Conservation (phyloP, 768 basidiomycete species). For the Lenzites betulinus region DNA sequence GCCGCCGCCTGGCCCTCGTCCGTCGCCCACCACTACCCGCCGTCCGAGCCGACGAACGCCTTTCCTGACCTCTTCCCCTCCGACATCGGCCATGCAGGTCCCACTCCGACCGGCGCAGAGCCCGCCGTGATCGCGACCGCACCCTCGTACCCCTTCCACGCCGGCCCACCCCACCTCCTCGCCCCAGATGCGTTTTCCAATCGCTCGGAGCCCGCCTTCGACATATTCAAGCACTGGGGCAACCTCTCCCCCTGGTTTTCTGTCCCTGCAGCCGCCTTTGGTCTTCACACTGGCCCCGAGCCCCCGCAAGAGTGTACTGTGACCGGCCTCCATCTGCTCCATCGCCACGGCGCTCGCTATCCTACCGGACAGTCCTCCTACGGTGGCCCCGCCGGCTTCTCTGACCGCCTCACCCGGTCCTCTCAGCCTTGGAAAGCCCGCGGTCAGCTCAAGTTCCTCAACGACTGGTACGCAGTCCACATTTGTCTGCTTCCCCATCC, state of each 20-base stretch:
- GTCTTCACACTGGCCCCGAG: constrained; percentile 69
- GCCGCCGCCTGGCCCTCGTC: constrained; percentile 81
- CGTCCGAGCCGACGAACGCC: constrained; percentile 70
- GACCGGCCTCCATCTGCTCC: constrained; percentile 76
- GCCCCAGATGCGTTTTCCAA: constrained; percentile 35
- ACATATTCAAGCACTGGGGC: constrained; percentile 79
- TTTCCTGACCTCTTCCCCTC: constrained; percentile 76
- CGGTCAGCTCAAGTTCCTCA: constrained; percentile 73
- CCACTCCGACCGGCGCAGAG: constrained; percentile 80
- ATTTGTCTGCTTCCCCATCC: not conserved
- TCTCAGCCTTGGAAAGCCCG: constrained; percentile 63
- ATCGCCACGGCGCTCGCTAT: constrained; percentile 78
- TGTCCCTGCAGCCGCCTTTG: constrained; percentile 63
- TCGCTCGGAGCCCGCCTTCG: constrained; percentile 42
- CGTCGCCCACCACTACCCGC: constrained; percentile 68
- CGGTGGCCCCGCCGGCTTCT: constrained; percentile 62
- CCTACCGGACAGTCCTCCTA: constrained; percentile 63
- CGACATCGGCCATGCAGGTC: constrained; percentile 73
- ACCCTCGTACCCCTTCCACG: constrained; percentile 74
- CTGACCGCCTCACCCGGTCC: constrained; percentile 51
- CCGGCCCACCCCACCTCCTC: constrained; percentile 66
- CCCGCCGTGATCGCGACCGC: constrained; percentile 72
- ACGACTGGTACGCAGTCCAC: constrained; percentile 63
- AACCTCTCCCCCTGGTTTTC: constrained; percentile 88
- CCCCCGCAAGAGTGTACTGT: constrained; percentile 69